phyloP scores from a whole-genome alignment of 75 land plant genomes.

The Cupressus sempervirens region DNA sequence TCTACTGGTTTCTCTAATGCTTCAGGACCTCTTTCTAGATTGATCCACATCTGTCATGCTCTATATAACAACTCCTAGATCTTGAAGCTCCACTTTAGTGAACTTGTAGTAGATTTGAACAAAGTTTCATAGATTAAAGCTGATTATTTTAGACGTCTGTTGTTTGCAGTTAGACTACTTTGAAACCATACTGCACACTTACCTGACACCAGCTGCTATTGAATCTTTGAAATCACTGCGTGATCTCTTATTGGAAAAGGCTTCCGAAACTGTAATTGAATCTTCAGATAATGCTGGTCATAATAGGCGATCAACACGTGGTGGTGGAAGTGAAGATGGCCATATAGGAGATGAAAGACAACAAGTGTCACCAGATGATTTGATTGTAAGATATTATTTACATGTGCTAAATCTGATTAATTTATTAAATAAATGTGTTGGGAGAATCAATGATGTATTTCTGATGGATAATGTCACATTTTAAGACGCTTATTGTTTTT shows the following conservation, averaged over 20 bases:
- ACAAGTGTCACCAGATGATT: constrained; percentile 74
- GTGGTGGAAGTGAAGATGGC: constrained; percentile 65
- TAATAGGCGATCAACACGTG: constrained; percentile 60
- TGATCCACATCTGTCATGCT: not conserved
- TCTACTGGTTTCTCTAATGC: not conserved
- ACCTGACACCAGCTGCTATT: constrained; percentile 71
- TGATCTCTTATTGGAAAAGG: constrained; percentile 72
- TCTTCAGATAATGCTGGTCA: constrained; percentile 55
- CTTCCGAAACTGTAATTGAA: constrained; percentile 62
- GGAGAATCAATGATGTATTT: not conserved
- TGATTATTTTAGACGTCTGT: not conserved
- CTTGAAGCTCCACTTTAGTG: not conserved
- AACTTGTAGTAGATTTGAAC: not conserved
- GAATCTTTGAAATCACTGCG: constrained; percentile 68
- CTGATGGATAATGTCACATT: not conserved
- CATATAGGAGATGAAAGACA: constrained; percentile 59
- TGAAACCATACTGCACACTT: constrained; percentile 71
- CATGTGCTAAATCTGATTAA: not conserved
- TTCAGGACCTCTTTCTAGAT: not conserved
- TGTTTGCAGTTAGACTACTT: constrained; percentile 84
- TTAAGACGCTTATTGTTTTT: not conserved
- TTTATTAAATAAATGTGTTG: not conserved
- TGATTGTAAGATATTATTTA: constrained; percentile 52
- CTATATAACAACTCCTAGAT: not conserved
- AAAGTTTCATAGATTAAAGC: not conserved